Percentiles rank a stretch among this genome's conserved stretches.
Evolutionary conservation across 2,329 filamentous ascomycete species (phyloP).

Genomic region (Trichoderma oligosporum): DNA sequence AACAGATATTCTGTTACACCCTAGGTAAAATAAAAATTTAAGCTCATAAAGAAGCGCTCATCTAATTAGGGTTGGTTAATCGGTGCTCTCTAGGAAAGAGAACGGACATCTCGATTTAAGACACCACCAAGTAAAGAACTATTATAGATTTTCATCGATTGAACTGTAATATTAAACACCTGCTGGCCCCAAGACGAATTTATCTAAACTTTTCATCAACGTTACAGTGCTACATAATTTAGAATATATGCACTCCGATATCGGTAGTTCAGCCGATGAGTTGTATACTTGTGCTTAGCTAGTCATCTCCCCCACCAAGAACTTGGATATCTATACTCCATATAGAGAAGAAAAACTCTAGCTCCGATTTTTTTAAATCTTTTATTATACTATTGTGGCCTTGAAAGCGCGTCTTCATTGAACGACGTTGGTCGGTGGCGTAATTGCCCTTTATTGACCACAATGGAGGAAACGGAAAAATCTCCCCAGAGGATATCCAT

Average conservation of each 20-base stretch:
- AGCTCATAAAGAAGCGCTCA: too few relatives aligned
- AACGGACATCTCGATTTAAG: too few relatives aligned
- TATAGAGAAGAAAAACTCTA: constrained; percentile 1
- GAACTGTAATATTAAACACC: too few relatives aligned
- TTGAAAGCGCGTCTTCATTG: background rate
- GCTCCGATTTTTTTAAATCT: background rate
- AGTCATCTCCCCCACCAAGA: constrained; percentile 10
- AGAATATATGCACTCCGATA: constrained; percentile 15
- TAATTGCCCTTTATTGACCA: constrained; percentile 6
- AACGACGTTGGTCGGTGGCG: constrained; percentile 8
- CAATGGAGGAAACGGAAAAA: constrained; percentile 3
- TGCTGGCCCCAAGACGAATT: too few relatives aligned
- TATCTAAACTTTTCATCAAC: too few relatives aligned
- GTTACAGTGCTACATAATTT: background rate
- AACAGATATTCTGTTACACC: too few relatives aligned
- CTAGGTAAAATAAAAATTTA: too few relatives aligned
- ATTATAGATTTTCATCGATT: too few relatives aligned
- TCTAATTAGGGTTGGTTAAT: too few relatives aligned
- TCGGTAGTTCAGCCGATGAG: constrained; percentile 17
- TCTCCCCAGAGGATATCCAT: constrained; percentile 59
- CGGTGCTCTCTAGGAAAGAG: too few relatives aligned
- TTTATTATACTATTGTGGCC: background rate
- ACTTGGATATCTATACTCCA: background rate
- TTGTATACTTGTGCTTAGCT: constrained; percentile 8
- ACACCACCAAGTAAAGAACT: too few relatives aligned